phyloP scores from a whole-genome alignment of 2,329 filamentous ascomycete genomes.

The Arachnopeziza araneosa region DNA sequence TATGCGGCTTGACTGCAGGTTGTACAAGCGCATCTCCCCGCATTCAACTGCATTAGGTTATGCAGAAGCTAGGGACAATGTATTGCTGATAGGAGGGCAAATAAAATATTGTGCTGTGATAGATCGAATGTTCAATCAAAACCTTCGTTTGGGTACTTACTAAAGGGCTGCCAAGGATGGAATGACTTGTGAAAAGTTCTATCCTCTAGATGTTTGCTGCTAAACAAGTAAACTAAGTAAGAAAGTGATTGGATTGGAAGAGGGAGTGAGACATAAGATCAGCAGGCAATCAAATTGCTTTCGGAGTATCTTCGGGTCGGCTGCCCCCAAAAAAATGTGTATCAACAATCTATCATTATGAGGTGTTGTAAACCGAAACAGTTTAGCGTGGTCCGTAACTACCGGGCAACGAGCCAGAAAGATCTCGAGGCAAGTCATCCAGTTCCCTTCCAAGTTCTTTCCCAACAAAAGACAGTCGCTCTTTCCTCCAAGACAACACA shows the following conservation, averaged over 20 bases:
- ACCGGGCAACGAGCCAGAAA: neutral
- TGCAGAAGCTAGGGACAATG: neutral
- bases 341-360: too few relatives aligned
- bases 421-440: neutral
- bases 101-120: neutral
- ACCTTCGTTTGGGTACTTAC: neutral
- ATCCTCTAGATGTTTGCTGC: neutral
- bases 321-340: too few relatives aligned
- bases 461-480: neutral
- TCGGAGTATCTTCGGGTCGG: too few relatives aligned
- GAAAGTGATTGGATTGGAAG: too few relatives aligned
- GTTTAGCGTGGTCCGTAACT: neutral
- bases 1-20: neutral
- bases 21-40: neutral
- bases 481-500: neutral
- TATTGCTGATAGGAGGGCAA: neutral
- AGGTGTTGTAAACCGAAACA: too few relatives aligned
- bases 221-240: too few relatives aligned
- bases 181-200: neutral
- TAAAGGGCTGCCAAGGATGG: neutral
- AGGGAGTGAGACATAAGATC: too few relatives aligned
- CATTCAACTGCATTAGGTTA: neutral
- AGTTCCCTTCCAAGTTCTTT: neutral
- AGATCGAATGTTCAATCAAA: neutral
- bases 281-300: too few relatives aligned